A percentile compares a stretch with the other conserved stretches of the same genome.
phyloP scores from a whole-genome alignment of 768 basidiomycete genomes.

The Crepidotus variabilis region DNA sequence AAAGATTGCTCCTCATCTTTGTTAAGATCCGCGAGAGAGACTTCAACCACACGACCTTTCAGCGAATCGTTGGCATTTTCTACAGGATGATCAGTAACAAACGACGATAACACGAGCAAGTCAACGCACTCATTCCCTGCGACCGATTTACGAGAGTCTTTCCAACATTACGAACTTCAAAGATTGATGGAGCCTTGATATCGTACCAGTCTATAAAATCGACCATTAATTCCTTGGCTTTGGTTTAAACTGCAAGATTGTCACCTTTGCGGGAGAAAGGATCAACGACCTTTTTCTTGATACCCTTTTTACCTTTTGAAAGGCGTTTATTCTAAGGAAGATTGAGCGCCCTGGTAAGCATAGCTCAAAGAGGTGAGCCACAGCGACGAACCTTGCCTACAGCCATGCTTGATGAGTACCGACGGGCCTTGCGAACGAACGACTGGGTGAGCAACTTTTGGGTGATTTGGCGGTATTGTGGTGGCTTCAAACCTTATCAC shows the following conservation, averaged over 20 bases:
- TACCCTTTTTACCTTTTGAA: conserved; percentile 97
- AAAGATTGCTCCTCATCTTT: conserved; percentile 99
- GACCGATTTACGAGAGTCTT: conserved; percentile 99
- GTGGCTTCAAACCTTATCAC: conserved; percentile 67
- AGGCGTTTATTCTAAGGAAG: conserved; percentile 99
- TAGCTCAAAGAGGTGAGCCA: too few species aligned
- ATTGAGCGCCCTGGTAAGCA: too few species aligned
- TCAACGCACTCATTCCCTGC: conserved; percentile 88
- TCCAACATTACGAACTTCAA: conserved; percentile 94
- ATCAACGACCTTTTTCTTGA: conserved; percentile 99
- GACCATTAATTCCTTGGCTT: conserved; percentile 3
- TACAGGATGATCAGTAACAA: conserved; percentile 25
- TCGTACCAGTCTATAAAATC: conserved; percentile 88
- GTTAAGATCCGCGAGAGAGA: conserved; percentile 96
- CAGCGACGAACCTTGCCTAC: conserved; percentile 73
- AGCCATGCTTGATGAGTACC: conserved; percentile 60
- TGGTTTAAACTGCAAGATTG: conserved; percentile 8
- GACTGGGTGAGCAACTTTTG: conserved; percentile 44
- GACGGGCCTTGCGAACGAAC: conserved; percentile 38
- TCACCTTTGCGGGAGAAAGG: conserved; percentile 98
- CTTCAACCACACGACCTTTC: conserved; percentile 94
- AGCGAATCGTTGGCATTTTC: conserved; percentile 99
- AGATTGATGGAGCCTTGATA: conserved; percentile 97
- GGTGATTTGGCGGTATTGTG: conserved; percentile 30
- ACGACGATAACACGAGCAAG: neutral